Evolutionary conservation across 257 asterid species (phyloP).

Genomic region (Jaltomata sinuosa): DNA sequence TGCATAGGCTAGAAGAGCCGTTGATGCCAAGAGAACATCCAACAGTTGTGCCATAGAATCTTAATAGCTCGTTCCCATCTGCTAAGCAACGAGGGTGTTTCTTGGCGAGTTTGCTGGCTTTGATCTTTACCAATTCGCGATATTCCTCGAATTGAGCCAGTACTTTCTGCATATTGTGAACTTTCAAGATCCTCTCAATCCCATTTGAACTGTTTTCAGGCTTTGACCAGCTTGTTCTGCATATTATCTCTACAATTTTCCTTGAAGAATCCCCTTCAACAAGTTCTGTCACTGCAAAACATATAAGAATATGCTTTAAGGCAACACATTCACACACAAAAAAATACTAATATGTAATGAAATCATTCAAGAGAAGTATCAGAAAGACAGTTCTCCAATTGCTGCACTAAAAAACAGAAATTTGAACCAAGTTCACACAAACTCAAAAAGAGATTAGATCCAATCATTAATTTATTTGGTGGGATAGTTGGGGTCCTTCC

Average conservation of each 20-base stretch:
- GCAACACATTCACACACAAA: background rate
- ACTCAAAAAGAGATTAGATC: background rate
- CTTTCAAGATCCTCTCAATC: constrained; percentile 69
- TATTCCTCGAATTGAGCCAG: constrained; percentile 82
- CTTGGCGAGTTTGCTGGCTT: constrained; percentile 59
- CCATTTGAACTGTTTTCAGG: constrained; percentile 30
- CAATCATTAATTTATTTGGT: background rate
- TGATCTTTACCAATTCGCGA: constrained; percentile 69
- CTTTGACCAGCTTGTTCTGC: constrained; percentile 46
- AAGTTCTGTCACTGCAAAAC: constrained; percentile 61
- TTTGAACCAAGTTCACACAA: background rate
- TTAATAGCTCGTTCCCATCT: constrained; percentile 82
- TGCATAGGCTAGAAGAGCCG: constrained; percentile 49
- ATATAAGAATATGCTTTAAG: background rate
- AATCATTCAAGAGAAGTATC: background rate
- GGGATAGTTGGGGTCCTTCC: background rate
- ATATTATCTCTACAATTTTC: constrained; percentile 80
- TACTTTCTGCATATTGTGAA: constrained; percentile 81
- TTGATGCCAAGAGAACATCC: constrained; percentile 57
- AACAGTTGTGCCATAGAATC: constrained; percentile 65
- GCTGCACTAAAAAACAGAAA: background rate
- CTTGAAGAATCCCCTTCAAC: constrained; percentile 83
- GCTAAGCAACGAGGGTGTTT: constrained; percentile 95
- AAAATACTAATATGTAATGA: background rate
- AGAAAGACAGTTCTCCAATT: background rate